A percentile compares a stretch with the other conserved stretches of the same genome.
Conservation (phyloP, 2,329 filamentous ascomycete species). For the Hypoxylon sp. region DNA sequence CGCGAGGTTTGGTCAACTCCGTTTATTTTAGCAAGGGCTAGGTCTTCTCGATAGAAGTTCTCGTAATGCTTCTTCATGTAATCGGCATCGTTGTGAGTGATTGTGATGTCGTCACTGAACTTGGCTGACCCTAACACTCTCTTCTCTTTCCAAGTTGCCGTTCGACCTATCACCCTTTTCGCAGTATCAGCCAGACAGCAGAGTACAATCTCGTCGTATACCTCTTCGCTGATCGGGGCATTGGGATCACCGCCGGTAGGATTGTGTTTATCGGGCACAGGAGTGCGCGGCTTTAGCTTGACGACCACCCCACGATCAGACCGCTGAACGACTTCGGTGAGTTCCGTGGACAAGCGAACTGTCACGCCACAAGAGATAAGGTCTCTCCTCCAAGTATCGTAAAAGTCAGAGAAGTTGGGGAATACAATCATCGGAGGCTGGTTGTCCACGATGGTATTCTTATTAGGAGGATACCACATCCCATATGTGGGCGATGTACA, state of each 20-base stretch:
- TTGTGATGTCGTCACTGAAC: slow-evolving; percentile 78
- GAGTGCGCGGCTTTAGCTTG: slow-evolving; percentile 58
- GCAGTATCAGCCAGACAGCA: slow-evolving; percentile 76
- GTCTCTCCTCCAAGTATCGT: slow-evolving; percentile 66
- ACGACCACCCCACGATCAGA: slow-evolving; percentile 67
- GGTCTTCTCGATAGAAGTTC: slow-evolving; percentile 66
- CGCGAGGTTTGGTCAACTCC: slow-evolving; percentile 59
- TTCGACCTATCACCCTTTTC: slow-evolving; percentile 71
- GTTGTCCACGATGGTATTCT: slow-evolving; percentile 58
- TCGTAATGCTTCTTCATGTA: slow-evolving; percentile 81
- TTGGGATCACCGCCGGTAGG: slow-evolving; percentile 50
- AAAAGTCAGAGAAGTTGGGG: slow-evolving; percentile 69
- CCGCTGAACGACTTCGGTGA: slow-evolving; percentile 64
- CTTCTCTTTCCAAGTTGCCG: slow-evolving; percentile 72
- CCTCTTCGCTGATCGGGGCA: slow-evolving; percentile 65
- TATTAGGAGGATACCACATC: slow-evolving; percentile 68
- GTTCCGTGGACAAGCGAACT: slow-evolving; percentile 67
- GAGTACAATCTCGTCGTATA: slow-evolving; percentile 76
- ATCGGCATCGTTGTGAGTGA: slow-evolving; percentile 75
- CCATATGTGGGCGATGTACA: slow-evolving; percentile 66
- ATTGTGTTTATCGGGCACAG: slow-evolving; percentile 53
- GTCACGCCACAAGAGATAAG: slow-evolving; percentile 66
- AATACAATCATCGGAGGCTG: slow-evolving; percentile 72
- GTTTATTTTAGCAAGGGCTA: slow-evolving; percentile 55
- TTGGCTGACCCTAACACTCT: slow-evolving; percentile 79